A percentile compares a stretch with the other conserved stretches of the same genome.
These are phyloP conservation scores for Cicer yamashitae DNA, from an alignment of 306 rosid genomes.

Conservation along the genomic window DNA sequence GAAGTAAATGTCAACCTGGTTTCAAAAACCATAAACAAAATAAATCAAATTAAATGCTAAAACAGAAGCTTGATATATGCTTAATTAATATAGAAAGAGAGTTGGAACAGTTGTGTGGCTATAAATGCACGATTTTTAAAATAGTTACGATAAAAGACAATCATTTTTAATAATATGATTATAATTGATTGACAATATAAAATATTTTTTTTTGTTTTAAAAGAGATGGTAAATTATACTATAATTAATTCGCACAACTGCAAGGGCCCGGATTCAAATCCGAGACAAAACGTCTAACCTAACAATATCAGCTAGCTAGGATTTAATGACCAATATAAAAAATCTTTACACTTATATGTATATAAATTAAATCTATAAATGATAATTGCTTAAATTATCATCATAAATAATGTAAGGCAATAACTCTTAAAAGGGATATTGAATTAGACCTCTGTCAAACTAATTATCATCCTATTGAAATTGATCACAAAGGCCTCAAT, in stretches of 20 bases:
- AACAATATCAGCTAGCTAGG: too few relatives aligned
- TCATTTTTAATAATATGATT: too few relatives aligned
- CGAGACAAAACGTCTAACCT: too few relatives aligned
- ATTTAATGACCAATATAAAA: too few relatives aligned
- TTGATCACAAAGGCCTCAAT: constrained; percentile 5
- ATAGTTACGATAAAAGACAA: too few relatives aligned
- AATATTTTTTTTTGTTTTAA: too few relatives aligned
- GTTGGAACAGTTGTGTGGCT: constrained; percentile 21
- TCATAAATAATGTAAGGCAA: constrained; percentile 14
- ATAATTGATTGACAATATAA: too few relatives aligned
- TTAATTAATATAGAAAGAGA: background rate
- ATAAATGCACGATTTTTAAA: background rate
- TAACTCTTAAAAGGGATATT: constrained; percentile 5
- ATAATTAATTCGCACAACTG: too few relatives aligned
- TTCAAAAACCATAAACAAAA: constrained; percentile 35
- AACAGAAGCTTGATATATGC: background rate
- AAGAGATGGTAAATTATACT: too few relatives aligned
- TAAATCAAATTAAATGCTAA: constrained; percentile 25
- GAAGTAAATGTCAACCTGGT: constrained; percentile 93
- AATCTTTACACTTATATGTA: too few relatives aligned
- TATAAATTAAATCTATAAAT: background rate
- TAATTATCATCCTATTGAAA: background rate
- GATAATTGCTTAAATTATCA: constrained; percentile 23
- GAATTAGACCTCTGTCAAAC: constrained; percentile 16
- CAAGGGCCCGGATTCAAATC: too few relatives aligned